Evolutionary conservation across 805 yeast species (phyloP).

Genomic region (Danielia oregonensis): DNA sequence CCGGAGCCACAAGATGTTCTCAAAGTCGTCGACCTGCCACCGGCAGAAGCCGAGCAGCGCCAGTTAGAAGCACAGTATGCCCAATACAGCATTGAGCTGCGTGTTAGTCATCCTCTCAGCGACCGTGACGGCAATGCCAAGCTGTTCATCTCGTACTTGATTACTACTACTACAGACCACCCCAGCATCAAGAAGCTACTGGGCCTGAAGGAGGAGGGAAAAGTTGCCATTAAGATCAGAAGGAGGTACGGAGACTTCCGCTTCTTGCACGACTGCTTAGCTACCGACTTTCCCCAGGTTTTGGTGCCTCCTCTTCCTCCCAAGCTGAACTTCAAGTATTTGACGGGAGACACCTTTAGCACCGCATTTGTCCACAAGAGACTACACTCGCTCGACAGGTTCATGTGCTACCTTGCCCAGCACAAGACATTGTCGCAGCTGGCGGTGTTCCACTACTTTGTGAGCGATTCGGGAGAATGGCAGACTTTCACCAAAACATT

Average conservation of each 20-base stretch:
- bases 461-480: conserved; percentile 73
- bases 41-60: conserved; percentile 1
- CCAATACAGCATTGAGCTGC: conserved; percentile 15
- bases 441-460: conserved; percentile 63
- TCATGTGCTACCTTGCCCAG: conserved; percentile 63
- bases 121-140: conserved; percentile 69
- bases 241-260: conserved; percentile 88
- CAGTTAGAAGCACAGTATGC: conserved; percentile 14
- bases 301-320: conserved; percentile 94
- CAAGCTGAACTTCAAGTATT: conserved; percentile 83
- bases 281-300: conserved; percentile 77
- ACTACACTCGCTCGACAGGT: conserved; percentile 74
- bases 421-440: conserved; percentile 74
- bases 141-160: conserved; percentile 69
- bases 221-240: conserved; percentile 48
- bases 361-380: conserved; percentile 80
- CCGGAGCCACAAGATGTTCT: conserved; percentile 7
- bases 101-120: conserved; percentile 61
- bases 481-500: conserved; percentile 57
- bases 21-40: conserved; percentile 30
- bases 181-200: conserved; percentile 47
- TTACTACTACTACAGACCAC: conserved; percentile 60
- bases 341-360: conserved; percentile 90
- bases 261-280: conserved; percentile 67
- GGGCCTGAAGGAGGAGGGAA: conserved; percentile 9